Conservation (phyloP, 202 grass and related monocot genomes). For the Digitaria exilis region DNA sequence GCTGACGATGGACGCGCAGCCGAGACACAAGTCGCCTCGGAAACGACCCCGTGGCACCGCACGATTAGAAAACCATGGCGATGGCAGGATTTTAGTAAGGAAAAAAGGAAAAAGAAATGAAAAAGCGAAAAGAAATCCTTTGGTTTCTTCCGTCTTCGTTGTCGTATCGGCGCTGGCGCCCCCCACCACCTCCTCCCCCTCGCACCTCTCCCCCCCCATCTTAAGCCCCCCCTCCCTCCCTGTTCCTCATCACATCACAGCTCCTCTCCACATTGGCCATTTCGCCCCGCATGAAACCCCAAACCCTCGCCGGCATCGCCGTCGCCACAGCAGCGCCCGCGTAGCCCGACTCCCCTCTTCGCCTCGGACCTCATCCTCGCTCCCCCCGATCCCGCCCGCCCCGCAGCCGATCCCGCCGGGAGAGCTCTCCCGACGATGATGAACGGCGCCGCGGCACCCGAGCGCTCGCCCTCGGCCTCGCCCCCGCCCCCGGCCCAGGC, state of each 20-base stretch:
- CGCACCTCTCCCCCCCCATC: background rate
- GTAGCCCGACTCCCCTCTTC: background rate
- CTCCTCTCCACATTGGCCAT: slow-evolving; percentile 49
- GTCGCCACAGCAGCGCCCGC: slow-evolving; percentile 23
- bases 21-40: background rate
- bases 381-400: slow-evolving; percentile 15
- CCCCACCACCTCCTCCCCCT: slow-evolving; percentile 25
- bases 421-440: slow-evolving; percentile 37
- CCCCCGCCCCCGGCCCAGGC: slow-evolving; percentile 31
- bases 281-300: slow-evolving; percentile 56
- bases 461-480: slow-evolving; percentile 43
- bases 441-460: slow-evolving; percentile 51
- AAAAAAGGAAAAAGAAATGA: background rate
- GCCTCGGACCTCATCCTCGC: background rate
- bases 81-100: background rate
- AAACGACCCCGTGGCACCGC: background rate
- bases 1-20: background rate
- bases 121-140: slow-evolving; percentile 16
- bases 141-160: slow-evolving; percentile 31
- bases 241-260: slow-evolving; percentile 19
- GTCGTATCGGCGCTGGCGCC: slow-evolving; percentile 48
- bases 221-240: background rate
- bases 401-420: slow-evolving; percentile 40
- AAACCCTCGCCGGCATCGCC: slow-evolving; percentile 63
- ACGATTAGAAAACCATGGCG: background rate